Conservation (phyloP, 2,329 filamentous ascomycete genomes). For the Sordariomycetes sp. region DNA sequence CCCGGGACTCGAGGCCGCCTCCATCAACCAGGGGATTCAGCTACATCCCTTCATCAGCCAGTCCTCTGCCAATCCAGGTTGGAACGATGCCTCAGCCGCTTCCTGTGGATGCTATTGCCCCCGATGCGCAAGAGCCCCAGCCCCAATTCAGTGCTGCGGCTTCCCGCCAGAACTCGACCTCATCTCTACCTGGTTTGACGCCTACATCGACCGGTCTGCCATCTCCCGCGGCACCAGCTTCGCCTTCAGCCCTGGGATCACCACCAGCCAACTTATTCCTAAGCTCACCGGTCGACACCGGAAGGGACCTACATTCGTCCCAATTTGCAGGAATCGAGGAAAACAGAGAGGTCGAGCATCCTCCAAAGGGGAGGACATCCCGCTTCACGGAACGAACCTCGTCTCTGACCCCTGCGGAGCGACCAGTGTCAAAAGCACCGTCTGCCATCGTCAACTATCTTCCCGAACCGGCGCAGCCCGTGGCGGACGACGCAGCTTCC, state of each 20-base stretch:
- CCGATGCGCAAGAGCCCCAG: background rate
- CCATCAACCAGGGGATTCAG: slow-evolving; percentile 19
- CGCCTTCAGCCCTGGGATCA: slow-evolving; percentile 1
- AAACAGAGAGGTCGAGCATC: no score
- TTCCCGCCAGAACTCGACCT: background rate
- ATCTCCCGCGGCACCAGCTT: slow-evolving; percentile 8
- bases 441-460: background rate
- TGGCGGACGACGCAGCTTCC: background rate
- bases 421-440: background rate
- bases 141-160: background rate
- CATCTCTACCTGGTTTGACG: slow-evolving; percentile 9
- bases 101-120: background rate
- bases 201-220: slow-evolving; percentile 5
- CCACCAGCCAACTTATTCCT: background rate
- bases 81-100: slow-evolving; percentile 1
- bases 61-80: background rate
- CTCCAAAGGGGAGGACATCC: background rate
- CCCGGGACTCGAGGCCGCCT: slow-evolving; percentile 16
- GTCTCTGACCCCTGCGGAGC: background rate
- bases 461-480: background rate
- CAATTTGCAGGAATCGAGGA: background rate
- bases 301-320: background rate
- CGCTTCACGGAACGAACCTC: no score
- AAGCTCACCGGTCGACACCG: background rate
- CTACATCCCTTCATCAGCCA: slow-evolving; percentile 9